Base-by-base conservation (phyloP, 768 basidiomycete species). In the Lentinus tigrinus region DNA sequence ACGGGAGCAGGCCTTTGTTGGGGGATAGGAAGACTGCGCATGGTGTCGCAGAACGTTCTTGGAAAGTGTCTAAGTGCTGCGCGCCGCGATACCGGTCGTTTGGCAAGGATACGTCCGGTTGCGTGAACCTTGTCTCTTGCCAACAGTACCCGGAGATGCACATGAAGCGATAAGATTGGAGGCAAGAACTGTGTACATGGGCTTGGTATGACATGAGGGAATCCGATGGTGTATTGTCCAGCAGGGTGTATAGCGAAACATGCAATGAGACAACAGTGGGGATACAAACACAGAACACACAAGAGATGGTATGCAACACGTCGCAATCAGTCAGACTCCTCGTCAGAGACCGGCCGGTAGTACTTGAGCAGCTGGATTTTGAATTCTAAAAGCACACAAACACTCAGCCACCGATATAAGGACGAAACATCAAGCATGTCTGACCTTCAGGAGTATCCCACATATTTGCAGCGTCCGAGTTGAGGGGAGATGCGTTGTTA, bases 401-500 rank as follows among this genome's bases (percentile, higher is more conserved):
- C 31, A 6, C 31, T 31, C 31, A 31, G 34, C 55, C 16, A 34
- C 54, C 58, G 39, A 19, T 60, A 44, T 38, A 38, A 46, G 43
- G 5, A 64, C 19, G 10, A 14, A 6, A 47, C 26, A 16, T 48
- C 13, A 47, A 38, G 39, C 52, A 51, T 7, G 5, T 62, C 79
- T 40, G 68, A 87, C 89, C 84, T 61, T 83, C 82, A n/a, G 85
- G 80, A 37, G 81, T 78, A 61, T 78, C 81, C 94, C 94, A 96
- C 21, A 94, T 75, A 17, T 80, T 78, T 3, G 93, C 90, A 2
- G 94, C 94, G 63, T 95, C 93, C 7, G 87, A 77, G 69, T 95
- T 95, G 57, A 96, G 75, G 7, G 94, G 94, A 6, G 93, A 95
- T 16, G 88, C 89, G 69, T 95, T 95, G 78, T 96, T 95, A 26